phyloP scores from a whole-genome alignment of 768 basidiomycete species.

The Rhizopogon vinicolor region DNA sequence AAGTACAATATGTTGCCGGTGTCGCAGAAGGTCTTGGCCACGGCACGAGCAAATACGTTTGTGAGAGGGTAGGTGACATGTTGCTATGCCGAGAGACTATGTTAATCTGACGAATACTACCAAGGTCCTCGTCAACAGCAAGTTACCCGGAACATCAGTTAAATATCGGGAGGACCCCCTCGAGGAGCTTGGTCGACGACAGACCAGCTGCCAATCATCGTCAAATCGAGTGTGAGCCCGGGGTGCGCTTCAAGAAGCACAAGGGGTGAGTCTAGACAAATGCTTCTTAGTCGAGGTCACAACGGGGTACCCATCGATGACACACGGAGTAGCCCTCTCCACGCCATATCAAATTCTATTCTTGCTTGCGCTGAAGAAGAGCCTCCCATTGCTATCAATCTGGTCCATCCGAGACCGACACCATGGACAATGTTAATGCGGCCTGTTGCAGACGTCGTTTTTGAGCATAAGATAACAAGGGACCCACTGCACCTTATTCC shows the following conservation, averaged over 20 bases:
- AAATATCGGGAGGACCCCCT: slow-evolving; percentile 29
- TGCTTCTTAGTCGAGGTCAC: not conserved
- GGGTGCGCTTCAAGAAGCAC: slow-evolving; percentile 26
- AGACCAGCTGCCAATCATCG: slow-evolving; percentile 22
- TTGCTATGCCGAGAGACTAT: not conserved
- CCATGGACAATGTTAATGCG: slow-evolving; percentile 28
- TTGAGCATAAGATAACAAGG: not conserved
- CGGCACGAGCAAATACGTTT: slow-evolving; percentile 29
- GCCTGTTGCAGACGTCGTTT: slow-evolving; percentile 15
- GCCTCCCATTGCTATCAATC: slow-evolving; percentile 24
- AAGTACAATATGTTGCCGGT: slow-evolving; percentile 19
- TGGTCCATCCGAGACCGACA: slow-evolving; percentile 34
- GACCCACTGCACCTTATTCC: slow-evolving; percentile 29
- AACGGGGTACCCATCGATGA: not conserved
- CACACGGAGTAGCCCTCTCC: slow-evolving; percentile 18
- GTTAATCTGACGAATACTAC: not conserved
- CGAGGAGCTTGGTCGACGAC: slow-evolving; percentile 6
- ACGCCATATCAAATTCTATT: slow-evolving; percentile 28
- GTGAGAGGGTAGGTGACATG: slow-evolving; percentile 10
- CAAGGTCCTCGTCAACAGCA: too few species aligned
- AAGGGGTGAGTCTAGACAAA: slow-evolving; percentile 24
- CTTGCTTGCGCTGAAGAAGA: slow-evolving; percentile 18
- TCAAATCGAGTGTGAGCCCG: slow-evolving; percentile 24
- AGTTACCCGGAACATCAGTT: slow-evolving; percentile 26
- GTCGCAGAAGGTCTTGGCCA: slow-evolving; percentile 32